Evolutionary conservation across 176 grass and related monocot species (phyloP), one percentile per base, ranked within the genome.

Genomic region (Oryza brachyantha): DNA sequence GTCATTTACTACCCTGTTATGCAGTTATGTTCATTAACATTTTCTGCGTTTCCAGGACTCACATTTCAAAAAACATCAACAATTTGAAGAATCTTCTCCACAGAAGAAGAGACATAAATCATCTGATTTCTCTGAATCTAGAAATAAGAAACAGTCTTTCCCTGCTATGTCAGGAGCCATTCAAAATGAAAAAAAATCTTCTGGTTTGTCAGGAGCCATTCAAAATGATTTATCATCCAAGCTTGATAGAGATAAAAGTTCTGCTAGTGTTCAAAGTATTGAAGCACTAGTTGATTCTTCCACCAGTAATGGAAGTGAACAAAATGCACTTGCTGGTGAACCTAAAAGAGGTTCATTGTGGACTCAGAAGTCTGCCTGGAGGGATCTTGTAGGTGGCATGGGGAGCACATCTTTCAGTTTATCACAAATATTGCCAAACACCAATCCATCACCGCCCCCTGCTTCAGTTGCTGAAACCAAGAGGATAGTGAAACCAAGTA

Each of bases 301-400:
- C 68, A 25, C 52, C 13, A 85, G 88, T 84, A 90, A 19, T 27
- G 87, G 45, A 81, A 75, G 24, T 67, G 66, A 68, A 76, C 64
- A 57, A 52, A 73, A 34, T 52, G 11, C 21, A 37, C 14, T 8
- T 78, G 27, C 66, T 63, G 37, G 28, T 81, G 70, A 75, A 81
- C 76, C 87, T 68, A 75, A 76, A 79, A 91, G 77, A 48, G 75
- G 75, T 3, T 78, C 70, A 0, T 58, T 76, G 13, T 99, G 96
- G 96, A 89, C 86, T 81, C 96, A 99, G 78, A 99, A 99, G 81
- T 95, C 88, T 55, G 77, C 96, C 35, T 99, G 96, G 92, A 95
- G 76, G 52, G 84, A 91, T 58, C 88, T 99, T 73, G 87, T 95
- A 22, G 92, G 90, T 63, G 79, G 72, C 32, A 73, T 77, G 43